Conservation (phyloP, 2,329 filamentous ascomycete species). For the Ascochyta viciae-villosae region DNA sequence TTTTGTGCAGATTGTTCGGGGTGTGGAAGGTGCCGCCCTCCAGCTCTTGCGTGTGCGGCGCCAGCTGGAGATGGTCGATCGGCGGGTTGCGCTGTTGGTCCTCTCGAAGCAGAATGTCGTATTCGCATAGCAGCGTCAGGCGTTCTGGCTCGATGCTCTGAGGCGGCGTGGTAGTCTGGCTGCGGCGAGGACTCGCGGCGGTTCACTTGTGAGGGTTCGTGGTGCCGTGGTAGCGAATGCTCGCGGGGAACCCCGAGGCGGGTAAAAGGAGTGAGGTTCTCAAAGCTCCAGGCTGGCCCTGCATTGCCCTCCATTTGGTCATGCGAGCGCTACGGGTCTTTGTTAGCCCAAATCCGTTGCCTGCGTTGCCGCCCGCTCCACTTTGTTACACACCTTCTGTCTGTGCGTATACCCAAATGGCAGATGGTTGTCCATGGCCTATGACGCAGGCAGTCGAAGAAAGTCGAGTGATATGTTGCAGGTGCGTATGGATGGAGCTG, state of each 20-base stretch:
- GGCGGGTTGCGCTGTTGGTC: conserved; percentile 2
- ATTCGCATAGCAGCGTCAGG: conserved; percentile 8
- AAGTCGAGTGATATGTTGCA: background rate
- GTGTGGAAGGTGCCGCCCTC: conserved; percentile 31
- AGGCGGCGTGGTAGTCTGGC: conserved; percentile 1
- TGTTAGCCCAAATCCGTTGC: conserved; percentile 19
- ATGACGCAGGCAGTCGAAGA: conserved; percentile 2
- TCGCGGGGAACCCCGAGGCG: conserved; percentile 17
- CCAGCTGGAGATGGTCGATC: conserved; percentile 7
- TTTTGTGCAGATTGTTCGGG: conserved; percentile 11
- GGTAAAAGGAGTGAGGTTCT: conserved; percentile 15
- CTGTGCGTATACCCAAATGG: conserved; percentile 42
- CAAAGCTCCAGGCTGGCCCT: conserved; percentile 35
- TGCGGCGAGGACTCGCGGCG: conserved; percentile 11
- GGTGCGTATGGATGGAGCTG: background rate
- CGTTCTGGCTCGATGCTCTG: conserved; percentile 14
- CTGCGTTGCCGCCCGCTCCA: conserved; percentile 14
- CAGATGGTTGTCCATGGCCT: conserved; percentile 41
- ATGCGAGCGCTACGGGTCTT: conserved; percentile 41
- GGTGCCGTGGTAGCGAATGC: conserved; percentile 6
- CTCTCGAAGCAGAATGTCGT: background rate
- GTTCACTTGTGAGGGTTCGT: conserved; percentile 14
- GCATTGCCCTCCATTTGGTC: conserved; percentile 42
- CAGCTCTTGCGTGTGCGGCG: conserved; percentile 20
- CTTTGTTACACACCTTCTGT: conserved; percentile 42